Evolutionary conservation across 2,329 filamentous ascomycete species (phyloP).

Genomic region (Stagonosporopsis vannaccii): DNA sequence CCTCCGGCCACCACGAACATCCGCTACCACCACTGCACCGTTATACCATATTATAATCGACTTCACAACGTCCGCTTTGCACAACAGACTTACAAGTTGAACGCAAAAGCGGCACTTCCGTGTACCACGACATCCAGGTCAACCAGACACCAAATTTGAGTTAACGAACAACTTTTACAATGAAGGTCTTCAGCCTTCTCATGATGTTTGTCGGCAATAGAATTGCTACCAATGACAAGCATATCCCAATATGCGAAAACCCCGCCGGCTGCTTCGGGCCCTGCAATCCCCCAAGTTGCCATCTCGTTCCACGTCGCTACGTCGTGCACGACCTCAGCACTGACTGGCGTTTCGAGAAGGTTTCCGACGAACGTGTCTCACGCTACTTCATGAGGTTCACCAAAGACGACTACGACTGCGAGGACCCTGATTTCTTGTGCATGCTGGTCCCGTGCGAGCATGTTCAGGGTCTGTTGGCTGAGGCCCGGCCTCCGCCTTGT

Average conservation of each 20-base stretch:
- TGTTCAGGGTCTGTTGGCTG: not conserved
- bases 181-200: not conserved
- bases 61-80: not conserved
- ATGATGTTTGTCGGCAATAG: not conserved
- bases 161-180: not conserved
- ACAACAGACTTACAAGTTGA: not conserved
- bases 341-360: not conserved
- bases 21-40: not conserved
- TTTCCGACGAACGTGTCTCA: not conserved
- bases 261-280: not conserved
- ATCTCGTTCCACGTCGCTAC: not conserved
- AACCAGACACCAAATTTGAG: not conserved
- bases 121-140: not conserved
- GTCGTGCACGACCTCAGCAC: not conserved
- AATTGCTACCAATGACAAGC: not conserved
- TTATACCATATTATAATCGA: not conserved
- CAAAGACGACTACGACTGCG: too few relatives aligned
- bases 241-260: not conserved
- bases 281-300: not conserved
- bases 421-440: not conserved
- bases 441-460: not conserved
- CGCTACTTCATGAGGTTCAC: not conserved
- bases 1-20: not conserved
- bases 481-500: too few relatives aligned
- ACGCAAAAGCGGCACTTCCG: not conserved